Evolutionary conservation across 139 green algal species (phyloP), one percentile per base, ranked within the genome.

Genomic region (Closterium sp.): DNA sequence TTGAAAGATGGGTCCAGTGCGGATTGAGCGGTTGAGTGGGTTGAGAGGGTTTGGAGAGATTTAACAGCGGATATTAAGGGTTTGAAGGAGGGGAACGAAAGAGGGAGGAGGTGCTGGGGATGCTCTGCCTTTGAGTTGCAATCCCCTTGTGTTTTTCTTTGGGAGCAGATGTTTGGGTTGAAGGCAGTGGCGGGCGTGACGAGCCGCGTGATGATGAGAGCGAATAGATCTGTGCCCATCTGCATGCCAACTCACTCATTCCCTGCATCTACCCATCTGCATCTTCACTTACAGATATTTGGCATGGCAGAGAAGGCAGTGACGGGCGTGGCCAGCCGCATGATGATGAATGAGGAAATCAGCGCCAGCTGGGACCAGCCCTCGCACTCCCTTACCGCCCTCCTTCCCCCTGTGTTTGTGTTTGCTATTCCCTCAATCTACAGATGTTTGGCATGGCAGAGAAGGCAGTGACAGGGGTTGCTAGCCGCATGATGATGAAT

Each of bases 341-440:
- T 99, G 96, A 98, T 99, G 93, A 98, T 98, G 70, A 94, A 96
- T 7, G 97, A 99, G 89, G 96, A 98, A 91, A 96, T 99, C 91
- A 95, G 95, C 0, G 98, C 97, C 45, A 97, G 92, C 89, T 98
- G 97, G 96, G 98, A 99, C 95, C 97, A 99, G 95, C 97, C 97
- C 28, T 99, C 98, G 0, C 95, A 94, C 89, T 98, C 62, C 62
- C 62, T 79, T 79, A 24, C 1, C 19, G 1, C 62, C 62, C 13
- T 79, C 62, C 17, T 24, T 79, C 62, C 19, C 19, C 62, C 17
- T 27, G 62, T 50, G 5, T 50, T 50, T 50, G 38, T 50, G 38
- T 50, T 50, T 50, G 62, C 62, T 79, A 0, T 79, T 79, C 62
- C 38, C 38, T 50, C 38, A 50, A 50, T 50, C 38, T 50, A 0